Conservation (phyloP, 1,284 basidiomycete species). For the Puccinia novopanici region DNA sequence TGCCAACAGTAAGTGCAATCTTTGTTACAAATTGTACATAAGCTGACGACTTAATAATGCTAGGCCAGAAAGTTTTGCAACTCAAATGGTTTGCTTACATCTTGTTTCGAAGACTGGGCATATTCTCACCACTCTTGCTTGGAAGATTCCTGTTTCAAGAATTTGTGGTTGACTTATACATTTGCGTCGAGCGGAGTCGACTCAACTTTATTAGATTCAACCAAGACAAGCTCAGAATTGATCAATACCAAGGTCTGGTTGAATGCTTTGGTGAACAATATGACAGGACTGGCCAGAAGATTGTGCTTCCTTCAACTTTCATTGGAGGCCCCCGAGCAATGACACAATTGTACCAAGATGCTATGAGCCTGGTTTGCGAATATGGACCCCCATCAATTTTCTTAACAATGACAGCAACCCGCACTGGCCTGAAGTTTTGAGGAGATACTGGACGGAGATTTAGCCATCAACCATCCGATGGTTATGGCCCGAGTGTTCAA, state of each 20-base stretch:
- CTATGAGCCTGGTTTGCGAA: conserved; percentile 58
- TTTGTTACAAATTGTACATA: not conserved
- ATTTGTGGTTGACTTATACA: conserved; percentile 5
- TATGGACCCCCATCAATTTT: conserved; percentile 60
- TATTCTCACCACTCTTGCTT: not conserved
- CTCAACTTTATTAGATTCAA: not conserved
- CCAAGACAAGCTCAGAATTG: conserved; percentile 6
- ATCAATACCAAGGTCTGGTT: not conserved
- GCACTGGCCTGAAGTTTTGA: conserved; percentile 55
- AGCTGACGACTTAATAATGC: not conserved
- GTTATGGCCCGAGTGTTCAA: conserved; percentile 9
- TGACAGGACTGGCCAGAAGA: too few relatives aligned
- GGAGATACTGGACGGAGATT: not conserved
- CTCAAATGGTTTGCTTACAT: conserved; percentile 19
- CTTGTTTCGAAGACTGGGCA: not conserved
- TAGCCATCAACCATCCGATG: not conserved
- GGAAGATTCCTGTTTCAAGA: too few relatives aligned
- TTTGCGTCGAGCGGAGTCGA: not conserved
- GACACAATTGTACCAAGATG: conserved; percentile 60
- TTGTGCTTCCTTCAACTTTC: conserved; percentile 60
- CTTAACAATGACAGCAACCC: conserved; percentile 61
- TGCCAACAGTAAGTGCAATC: too few relatives aligned
- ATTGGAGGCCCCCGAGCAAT: conserved; percentile 59
- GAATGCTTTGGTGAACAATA: not conserved
- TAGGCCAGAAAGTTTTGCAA: not conserved